Conservation (phyloP, 2,329 filamentous ascomycete species). For the Scedosporium minutisporum region DNA sequence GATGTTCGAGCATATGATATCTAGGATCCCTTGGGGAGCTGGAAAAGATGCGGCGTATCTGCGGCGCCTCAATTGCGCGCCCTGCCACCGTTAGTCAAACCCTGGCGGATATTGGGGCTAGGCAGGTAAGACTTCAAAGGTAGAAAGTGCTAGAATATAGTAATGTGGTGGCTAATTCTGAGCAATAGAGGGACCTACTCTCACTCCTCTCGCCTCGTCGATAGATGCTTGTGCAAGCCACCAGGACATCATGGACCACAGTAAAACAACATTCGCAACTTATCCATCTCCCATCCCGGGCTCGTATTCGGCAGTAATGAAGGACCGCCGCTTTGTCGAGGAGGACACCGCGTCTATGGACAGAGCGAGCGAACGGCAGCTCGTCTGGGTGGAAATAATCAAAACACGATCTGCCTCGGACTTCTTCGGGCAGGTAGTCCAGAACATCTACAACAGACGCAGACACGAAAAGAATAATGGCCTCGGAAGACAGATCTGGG, state of each 20-base stretch:
- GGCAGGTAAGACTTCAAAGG: too few relatives aligned
- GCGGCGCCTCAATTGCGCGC: constrained; percentile 65
- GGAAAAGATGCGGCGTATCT: constrained; percentile 70
- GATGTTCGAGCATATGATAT: constrained; percentile 80
- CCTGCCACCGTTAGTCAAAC: constrained; percentile 34
- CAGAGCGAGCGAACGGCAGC: constrained; percentile 60
- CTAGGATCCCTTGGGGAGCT: constrained; percentile 74
- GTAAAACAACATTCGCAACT: constrained; percentile 86
- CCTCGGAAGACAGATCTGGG: constrained; percentile 63
- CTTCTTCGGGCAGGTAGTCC: constrained; percentile 66
- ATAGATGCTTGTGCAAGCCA: constrained; percentile 76
- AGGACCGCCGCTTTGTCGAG: constrained; percentile 80
- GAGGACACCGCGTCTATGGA: constrained; percentile 63
- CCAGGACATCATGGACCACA: constrained; percentile 77
- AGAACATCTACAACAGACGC: constrained; percentile 77
- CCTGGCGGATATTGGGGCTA: not conserved
- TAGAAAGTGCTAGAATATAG: not conserved
- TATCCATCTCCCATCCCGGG: constrained; percentile 61
- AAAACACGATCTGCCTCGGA: constrained; percentile 68
- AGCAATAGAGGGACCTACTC: constrained; percentile 43
- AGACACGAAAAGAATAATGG: constrained; percentile 73
- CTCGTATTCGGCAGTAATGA: constrained; percentile 65
- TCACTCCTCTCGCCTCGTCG: constrained; percentile 58
- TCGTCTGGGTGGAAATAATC: constrained; percentile 82
- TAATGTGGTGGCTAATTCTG: too few relatives aligned